phyloP scores from a whole-genome alignment of 805 yeast genomes.

The Saturnispora halmiae region DNA sequence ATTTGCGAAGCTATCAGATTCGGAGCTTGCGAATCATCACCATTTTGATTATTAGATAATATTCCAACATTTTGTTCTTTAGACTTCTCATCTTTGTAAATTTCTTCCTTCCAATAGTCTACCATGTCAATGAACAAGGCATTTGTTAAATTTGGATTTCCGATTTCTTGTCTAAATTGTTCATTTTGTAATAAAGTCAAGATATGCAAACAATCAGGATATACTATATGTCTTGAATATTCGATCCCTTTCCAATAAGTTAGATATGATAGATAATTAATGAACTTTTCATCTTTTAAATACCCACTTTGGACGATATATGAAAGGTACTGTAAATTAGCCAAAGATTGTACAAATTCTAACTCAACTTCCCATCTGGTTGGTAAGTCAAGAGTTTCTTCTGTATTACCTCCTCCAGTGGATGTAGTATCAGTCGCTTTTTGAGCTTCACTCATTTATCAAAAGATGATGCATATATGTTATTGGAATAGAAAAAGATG shows the following conservation, averaged over 20 bases:
- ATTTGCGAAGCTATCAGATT: not conserved
- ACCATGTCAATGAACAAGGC: conserved; percentile 70
- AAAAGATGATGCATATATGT: not conserved
- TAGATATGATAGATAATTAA: conserved; percentile 68
- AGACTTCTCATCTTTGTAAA: conserved; percentile 11
- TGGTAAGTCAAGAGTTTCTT: conserved; percentile 37
- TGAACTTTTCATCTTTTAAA: conserved; percentile 60
- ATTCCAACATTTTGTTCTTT: not conserved
- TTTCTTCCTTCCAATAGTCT: conserved; percentile 49
- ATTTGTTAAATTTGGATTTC: conserved; percentile 48
- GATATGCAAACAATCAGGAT: conserved; percentile 83
- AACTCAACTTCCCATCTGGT: conserved; percentile 79
- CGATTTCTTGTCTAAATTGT: conserved; percentile 45
- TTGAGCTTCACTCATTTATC: not conserved
- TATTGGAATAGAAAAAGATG: not conserved
- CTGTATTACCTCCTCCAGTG: not conserved
- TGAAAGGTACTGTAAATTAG: conserved; percentile 81
- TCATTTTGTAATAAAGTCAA: conserved; percentile 51
- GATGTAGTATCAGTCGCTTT: not conserved
- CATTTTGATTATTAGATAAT: no score
- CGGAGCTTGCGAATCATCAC: not conserved
- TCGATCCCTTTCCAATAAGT: conserved; percentile 78
- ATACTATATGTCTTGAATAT: conserved; percentile 61
- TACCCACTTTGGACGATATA: conserved; percentile 79
- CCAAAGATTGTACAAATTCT: conserved; percentile 88